These are phyloP conservation scores for Nicotiana paniculata DNA, from an alignment of 257 asterid genomes.

Conservation along the genomic window DNA sequence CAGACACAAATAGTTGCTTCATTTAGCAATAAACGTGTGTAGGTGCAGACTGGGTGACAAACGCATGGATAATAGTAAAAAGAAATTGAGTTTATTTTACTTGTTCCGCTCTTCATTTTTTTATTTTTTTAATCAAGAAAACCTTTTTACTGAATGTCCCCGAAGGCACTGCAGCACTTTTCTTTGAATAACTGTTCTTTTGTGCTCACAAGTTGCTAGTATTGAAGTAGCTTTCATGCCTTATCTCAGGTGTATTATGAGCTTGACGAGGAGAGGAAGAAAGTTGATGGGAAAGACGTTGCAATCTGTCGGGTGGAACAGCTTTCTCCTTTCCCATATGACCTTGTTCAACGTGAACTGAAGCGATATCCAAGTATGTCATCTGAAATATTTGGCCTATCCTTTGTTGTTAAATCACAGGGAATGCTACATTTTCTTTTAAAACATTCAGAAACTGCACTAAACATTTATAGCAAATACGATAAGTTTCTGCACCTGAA, in stretches of 20 bases:
- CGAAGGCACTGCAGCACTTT: neutral
- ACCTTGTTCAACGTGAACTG: constrained; percentile 84
- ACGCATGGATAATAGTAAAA: neutral
- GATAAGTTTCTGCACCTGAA: neutral
- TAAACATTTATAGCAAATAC: neutral
- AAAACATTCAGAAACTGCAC: neutral
- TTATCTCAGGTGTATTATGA: constrained; percentile 71
- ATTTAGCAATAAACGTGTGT: neutral
- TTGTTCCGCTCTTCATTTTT: neutral
- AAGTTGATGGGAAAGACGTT: constrained; percentile 55
- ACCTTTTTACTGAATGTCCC: neutral
- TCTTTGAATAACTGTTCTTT: neutral
- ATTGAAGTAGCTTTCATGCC: constrained; percentile 10
- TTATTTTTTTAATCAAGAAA: too few species aligned
- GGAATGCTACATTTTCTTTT: neutral
- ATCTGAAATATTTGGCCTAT: neutral
- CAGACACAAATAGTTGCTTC: neutral
- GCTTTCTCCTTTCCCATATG: constrained; percentile 90
- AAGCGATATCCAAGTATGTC: constrained; percentile 88
- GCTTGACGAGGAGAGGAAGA: constrained; percentile 74
- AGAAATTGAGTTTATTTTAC: neutral
- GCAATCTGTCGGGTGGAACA: constrained; percentile 96
- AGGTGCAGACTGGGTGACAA: neutral
- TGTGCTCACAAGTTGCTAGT: neutral
- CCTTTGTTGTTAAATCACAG: neutral